Evolutionary conservation across 108 stramenopile species (phyloP).

Genomic region (Stephanodiscus triporus): DNA sequence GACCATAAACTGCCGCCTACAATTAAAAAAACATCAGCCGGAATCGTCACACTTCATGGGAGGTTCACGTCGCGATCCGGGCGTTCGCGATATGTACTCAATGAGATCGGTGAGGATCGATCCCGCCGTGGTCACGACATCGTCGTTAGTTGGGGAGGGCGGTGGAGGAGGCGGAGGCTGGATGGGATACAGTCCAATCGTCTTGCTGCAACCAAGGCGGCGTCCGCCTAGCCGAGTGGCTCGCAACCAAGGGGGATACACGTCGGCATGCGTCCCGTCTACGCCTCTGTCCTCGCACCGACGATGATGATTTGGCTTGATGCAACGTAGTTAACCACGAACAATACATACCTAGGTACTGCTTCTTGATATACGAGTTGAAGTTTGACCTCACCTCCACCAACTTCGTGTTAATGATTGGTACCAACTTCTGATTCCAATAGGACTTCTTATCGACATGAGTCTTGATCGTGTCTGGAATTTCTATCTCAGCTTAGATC

Average conservation of each 20-base stretch:
- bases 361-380: too few species aligned
- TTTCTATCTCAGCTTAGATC: too few species aligned
- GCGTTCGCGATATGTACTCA: conserved; percentile 76
- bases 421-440: too few species aligned
- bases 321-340: too few species aligned
- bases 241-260: conserved; percentile 82
- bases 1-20: neutral
- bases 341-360: too few species aligned
- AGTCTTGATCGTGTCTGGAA: too few species aligned
- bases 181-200: conserved; percentile 57
- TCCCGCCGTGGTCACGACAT: conserved; percentile 58
- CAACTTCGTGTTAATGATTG: too few species aligned
- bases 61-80: conserved; percentile 66
- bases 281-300: conserved; percentile 35
- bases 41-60: conserved; percentile 78
- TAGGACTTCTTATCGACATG: too few species aligned
- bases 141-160: conserved; percentile 28
- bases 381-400: too few species aligned
- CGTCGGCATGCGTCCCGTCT: conserved; percentile 73
- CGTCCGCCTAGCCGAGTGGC: conserved; percentile 77
- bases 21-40: conserved; percentile 38
- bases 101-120: conserved; percentile 75
- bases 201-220: conserved; percentile 63
- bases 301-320: too few species aligned
- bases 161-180: conserved; percentile 3